Conservation (phyloP, 805 yeast species). For the Yarrowia porcina region DNA sequence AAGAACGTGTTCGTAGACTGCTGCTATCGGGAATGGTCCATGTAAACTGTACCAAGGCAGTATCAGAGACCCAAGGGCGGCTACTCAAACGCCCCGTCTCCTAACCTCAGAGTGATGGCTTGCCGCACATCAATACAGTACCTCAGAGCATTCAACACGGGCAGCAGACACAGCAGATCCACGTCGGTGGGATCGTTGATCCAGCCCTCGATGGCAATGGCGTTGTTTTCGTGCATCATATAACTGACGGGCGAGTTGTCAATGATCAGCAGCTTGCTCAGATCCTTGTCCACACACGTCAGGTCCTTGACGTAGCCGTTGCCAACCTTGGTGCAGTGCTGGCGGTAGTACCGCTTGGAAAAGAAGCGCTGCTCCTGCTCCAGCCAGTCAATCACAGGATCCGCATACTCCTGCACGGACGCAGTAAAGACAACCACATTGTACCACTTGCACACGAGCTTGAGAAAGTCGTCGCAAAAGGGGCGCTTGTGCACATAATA, state of each 20-base stretch:
- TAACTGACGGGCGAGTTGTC: constrained; percentile 94
- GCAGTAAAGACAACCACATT: constrained; percentile 92
- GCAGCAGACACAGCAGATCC: constrained; percentile 75
- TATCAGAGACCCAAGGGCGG: not conserved
- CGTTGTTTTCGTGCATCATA: constrained; percentile 72
- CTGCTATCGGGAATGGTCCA: not conserved
- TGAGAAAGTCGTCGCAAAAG: constrained; percentile 77
- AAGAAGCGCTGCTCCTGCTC: constrained; percentile 61
- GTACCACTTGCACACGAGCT: constrained; percentile 80
- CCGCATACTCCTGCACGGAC: constrained; percentile 90
- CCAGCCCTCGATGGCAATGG: constrained; percentile 96
- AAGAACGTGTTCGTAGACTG: not conserved
- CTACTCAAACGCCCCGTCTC: constrained; percentile 54
- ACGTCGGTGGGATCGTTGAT: constrained; percentile 91
- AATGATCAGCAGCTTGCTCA: constrained; percentile 67
- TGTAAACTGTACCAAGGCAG: not conserved
- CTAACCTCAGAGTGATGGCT: constrained; percentile 68
- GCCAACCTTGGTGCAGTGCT: constrained; percentile 65
- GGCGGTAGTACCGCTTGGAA: constrained; percentile 65
- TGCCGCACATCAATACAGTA: constrained; percentile 81
- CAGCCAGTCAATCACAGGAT: constrained; percentile 90
- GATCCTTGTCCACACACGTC: constrained; percentile 50
- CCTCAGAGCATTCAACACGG: constrained; percentile 72
- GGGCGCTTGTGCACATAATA: constrained; percentile 93
- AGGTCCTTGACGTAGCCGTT: constrained; percentile 84